Percentiles rank a stretch among this genome's conserved stretches.
Conservation (phyloP, 805 yeast species). For the Kluyveromyces wickerhamii region DNA sequence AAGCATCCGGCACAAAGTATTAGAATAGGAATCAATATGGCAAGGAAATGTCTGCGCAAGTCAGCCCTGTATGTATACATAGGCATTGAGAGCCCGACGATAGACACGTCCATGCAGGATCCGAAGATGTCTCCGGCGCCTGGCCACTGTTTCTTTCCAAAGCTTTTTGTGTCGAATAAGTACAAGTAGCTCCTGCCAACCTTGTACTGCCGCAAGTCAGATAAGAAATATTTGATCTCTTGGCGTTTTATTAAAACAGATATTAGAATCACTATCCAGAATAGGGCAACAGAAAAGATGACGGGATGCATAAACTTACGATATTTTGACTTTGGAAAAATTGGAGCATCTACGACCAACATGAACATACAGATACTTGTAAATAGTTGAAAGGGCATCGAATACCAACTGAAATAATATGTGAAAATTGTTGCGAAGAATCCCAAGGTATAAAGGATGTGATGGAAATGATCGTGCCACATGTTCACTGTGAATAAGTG, state of each 20-base stretch:
- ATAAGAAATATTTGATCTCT: slow-evolving; percentile 38
- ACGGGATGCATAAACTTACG: slow-evolving; percentile 62
- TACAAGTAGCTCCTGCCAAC: slow-evolving; percentile 62
- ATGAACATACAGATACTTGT: slow-evolving; percentile 52
- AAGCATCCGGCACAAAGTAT: slow-evolving; percentile 49
- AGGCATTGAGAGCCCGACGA: slow-evolving; percentile 67
- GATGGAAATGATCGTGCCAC: slow-evolving; percentile 19
- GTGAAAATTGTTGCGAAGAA: slow-evolving; percentile 16
- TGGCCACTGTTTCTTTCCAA: slow-evolving; percentile 40
- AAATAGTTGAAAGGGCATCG: slow-evolving; percentile 55
- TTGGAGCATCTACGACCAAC: slow-evolving; percentile 34
- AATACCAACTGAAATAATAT: slow-evolving; percentile 32
- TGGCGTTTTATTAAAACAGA: slow-evolving; percentile 43
- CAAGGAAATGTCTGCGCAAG: slow-evolving; percentile 48
- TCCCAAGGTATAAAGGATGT: slow-evolving; percentile 15
- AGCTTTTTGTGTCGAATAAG: slow-evolving; percentile 37
- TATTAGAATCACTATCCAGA: slow-evolving; percentile 56
- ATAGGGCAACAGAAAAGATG: slow-evolving; percentile 52
- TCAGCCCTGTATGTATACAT: slow-evolving; percentile 69
- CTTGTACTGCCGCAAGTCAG: slow-evolving; percentile 46
- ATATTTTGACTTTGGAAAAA: slow-evolving; percentile 35
- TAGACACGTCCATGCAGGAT: slow-evolving; percentile 67
- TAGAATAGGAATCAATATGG: slow-evolving; percentile 52
- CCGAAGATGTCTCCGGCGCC: slow-evolving; percentile 76
- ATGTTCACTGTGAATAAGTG: slow-evolving; percentile 12